Evolutionary conservation across 2,329 filamentous ascomycete genomes (phyloP), one percentile per base, ranked within the genome.

Genomic region (Epichloe sylvatica): DNA sequence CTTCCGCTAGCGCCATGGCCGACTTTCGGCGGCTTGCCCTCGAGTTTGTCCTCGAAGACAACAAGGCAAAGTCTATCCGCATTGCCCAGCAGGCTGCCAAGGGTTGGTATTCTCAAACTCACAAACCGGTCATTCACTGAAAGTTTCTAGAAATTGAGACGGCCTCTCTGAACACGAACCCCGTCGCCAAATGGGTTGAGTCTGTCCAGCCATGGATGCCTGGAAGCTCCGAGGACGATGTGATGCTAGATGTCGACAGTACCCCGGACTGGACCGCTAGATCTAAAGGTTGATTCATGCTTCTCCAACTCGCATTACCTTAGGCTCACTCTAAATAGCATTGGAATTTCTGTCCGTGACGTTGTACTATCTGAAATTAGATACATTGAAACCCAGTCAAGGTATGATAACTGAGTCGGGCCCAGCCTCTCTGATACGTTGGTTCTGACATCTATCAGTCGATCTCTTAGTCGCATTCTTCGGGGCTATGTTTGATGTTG

Each of bases 301-400:
- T 42, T 19, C 30, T 15, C 13, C 30, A 12, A 8, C 21, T 33
- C 21, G 19, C 8, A 15, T 39, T 1, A 3, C 7, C 17, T 23
- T 25, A 43, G 19, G 19, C 42, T 55, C 30, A 54, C 40, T 7
- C 8, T 34, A 2, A 21, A 13, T 39, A 76, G 77, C 77, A 6
- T 59, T 80, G 45, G 70, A 73, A n/a, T 81, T 80, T 53, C 64
- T 81, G 30, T 74, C 77, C 1, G 64, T 65, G 21, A 80, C 77
- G 0, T 62, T 81, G 13, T 65, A 72, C 45, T 65, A 67, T n/a
- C 57, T 80, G 13, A 68, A 68, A 8, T 62, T 63, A 11, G 68
- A 69, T 43, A 60, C 69, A 13, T 59, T 80, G 34, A 75, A 71
- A 48, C 59, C 67, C 4, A 74, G 75, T 45, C 76, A 80, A 62